Base-by-base conservation (phyloP, 768 basidiomycete genomes). In the Naganishia vishniacii region DNA sequence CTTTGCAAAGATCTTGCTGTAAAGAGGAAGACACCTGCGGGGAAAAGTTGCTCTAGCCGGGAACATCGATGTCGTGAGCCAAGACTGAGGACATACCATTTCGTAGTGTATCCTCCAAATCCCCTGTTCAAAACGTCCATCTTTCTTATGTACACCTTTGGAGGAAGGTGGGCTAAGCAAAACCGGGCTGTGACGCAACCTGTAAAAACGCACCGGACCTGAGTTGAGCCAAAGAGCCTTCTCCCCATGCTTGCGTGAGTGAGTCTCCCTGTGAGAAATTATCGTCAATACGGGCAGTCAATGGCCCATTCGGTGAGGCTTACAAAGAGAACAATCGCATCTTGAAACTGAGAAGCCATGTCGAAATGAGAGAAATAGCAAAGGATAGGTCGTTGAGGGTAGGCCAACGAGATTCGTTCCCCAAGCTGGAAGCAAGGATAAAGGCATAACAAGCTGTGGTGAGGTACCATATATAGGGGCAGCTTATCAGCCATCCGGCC, bases 41-140 rank as follows among this genome's bases (percentile, higher is more conserved):
- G 11, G 12, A n/a, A 40, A 6, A 12, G n/a, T n/a, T 1, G 2
- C 6, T 25, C 2, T 40, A 23, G 23, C 56, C 2, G 7, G 47
- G 4, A 32, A 29, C n/a, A n/a, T n/a, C 15, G 3, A 28, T n/a
- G n/a, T 29, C 31, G 34, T n/a, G 18, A 18, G 28, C 28, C 1
- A 18, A 11, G 23, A 12, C 1, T 7, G n/a, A n/a, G n/a, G 25
- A 40, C 71, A 29, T 15, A 77, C 75, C 91, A 93, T 34, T 86
- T 84, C 0, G 89, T 87, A 72, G 88, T 92, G 77, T 93, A 95
- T 2, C 91, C 77, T 41, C 68, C 66, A 56, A 86, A 80, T 1
- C 92, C 92, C 49, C 91, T 84, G 72, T 94, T 94, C 67, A 94
- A 68, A n/a, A 95, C 84, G 72, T 95, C 92, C 32, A 91, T 76